Evolutionary conservation across 208 protist genomes (phyloP), one percentile per base, ranked within the genome.

Genomic region (Balamuthia mandrillaris): DNA sequence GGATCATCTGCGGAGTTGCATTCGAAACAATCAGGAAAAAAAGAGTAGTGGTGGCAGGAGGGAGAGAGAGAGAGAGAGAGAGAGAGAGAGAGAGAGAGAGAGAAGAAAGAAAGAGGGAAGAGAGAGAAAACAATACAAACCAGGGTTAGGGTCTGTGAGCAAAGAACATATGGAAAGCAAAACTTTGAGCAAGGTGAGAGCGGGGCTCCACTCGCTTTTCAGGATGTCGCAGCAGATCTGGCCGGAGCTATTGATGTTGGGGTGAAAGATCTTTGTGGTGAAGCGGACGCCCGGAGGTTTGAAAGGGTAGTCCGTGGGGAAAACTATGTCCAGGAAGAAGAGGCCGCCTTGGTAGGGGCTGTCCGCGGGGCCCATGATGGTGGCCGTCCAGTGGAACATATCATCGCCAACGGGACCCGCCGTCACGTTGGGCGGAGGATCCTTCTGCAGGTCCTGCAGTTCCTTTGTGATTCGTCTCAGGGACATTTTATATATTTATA

Each of bases 381-480:
- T 95, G 10, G 91, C 93, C 54, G 35, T 27, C 97, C 97, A 98
- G 91, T 98, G 96, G 86, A 97, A 98, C 39, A 98, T 14, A 84
- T 98, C 96, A 81, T 97, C 96, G 81, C 89, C 94, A 68, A 94
- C 88, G 66, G 97, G 96, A 68, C 97, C 97, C 39, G 96, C 96
- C 84, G 92, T 96, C 65, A 95, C 97, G 89, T 97, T 97, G 37
- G 95, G 92, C 29, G 96, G 96, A 75, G 97, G 97, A 85, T 98
- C 97, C 78, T 94, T 96, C 81, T 94, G 89, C 27, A 98, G 74
- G 88, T 98, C 97, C 87, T 92, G 93, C 72, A 98, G 92, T 90
- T 98, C 49, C 49, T 56, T 56, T 18, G 18, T 56, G 49, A 56
- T 18, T 18, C 49, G 49, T 18, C 49, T 18, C 18, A 56, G 49